Base-by-base conservation (phyloP, 768 basidiomycete species). In the Hemileccinum rubropunctum region DNA sequence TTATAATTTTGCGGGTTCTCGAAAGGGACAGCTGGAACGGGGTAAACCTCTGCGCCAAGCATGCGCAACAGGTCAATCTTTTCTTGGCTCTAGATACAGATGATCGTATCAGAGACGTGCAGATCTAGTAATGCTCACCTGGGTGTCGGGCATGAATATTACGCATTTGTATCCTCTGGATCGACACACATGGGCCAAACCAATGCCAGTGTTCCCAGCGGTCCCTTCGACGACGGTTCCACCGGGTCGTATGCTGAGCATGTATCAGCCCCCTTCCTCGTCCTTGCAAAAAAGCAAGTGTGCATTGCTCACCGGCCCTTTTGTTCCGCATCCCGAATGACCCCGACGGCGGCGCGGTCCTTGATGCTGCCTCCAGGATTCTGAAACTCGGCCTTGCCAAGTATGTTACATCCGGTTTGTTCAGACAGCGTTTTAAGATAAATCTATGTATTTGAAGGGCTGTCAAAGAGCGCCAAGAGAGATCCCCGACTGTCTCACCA, bases 301-400 rank as follows among this genome's bases (percentile, higher is more conserved):
- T 10, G 18, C 27, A 78, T 86, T 66, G 58, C 47, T 41, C 15
- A 88, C 92, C 74, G 68, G 54, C 94, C 95, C 58, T 79, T 78
- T 61, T 83, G 76, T 71, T 98, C 95, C 4, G 95, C 95, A 64
- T 94, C 86, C 45, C 74, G 74, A 42, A 99, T 72, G 45, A 99
- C 78, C 27, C 91, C 93, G 14, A 97, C 78, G 2, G 95, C 97
- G 34, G 97, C 97, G 41, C 97, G 84, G 65, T 99, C 97, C 71
- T 99, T 99, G 58, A 99, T 91, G 54, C 91, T 94, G 35, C 95
- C 95, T 6, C 97, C 97, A 0, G 97, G 97, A 62, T 98, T 98
- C 73, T 97, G 94, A 64, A 97, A 95, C 71, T 99, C 97, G 17
- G 97, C 92, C 67, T 99, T 98, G n/a, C 90, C 95, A 42, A 85